A percentile compares a stretch with the other conserved stretches of the same genome.
Conservation (phyloP, 2,329 filamentous ascomycete species). For the Fusarium sp. region DNA sequence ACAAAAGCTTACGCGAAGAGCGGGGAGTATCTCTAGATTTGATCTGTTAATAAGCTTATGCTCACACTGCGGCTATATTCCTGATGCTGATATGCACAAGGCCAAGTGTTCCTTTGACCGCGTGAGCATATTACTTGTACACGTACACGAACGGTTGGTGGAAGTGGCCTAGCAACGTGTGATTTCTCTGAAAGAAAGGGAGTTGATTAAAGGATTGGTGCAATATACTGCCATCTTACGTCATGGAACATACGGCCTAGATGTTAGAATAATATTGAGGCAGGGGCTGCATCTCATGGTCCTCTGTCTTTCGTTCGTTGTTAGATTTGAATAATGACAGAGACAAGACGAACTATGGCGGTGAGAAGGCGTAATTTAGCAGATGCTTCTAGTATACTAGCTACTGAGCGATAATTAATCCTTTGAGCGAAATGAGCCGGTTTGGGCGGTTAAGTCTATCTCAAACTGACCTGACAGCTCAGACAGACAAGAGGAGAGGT, state of each 20-base stretch:
- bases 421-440: neutral
- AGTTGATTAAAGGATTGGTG: constrained; percentile 5
- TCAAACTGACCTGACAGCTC: constrained; percentile 25
- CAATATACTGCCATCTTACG: constrained; percentile 23
- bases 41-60: neutral
- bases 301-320: neutral
- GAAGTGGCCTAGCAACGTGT: neutral
- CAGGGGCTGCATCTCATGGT: constrained; percentile 15
- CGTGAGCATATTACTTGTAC: constrained; percentile 6
- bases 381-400: constrained; percentile 4
- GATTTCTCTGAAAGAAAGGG: neutral
- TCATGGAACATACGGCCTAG: constrained; percentile 18
- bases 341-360: constrained; percentile 13
- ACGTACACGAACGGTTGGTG: neutral
- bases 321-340: constrained; percentile 3
- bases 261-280: constrained; percentile 11
- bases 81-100: neutral
- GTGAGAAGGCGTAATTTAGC: constrained; percentile 15
- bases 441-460: constrained; percentile 32
- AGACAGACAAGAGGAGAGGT: constrained; percentile 25
- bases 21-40: neutral
- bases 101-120: neutral
- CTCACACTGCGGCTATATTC: neutral
- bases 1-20: neutral
- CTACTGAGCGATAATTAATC: neutral